Base-by-base conservation (phyloP, 805 yeast genomes). In the Metschnikowia reukaufii region DNA sequence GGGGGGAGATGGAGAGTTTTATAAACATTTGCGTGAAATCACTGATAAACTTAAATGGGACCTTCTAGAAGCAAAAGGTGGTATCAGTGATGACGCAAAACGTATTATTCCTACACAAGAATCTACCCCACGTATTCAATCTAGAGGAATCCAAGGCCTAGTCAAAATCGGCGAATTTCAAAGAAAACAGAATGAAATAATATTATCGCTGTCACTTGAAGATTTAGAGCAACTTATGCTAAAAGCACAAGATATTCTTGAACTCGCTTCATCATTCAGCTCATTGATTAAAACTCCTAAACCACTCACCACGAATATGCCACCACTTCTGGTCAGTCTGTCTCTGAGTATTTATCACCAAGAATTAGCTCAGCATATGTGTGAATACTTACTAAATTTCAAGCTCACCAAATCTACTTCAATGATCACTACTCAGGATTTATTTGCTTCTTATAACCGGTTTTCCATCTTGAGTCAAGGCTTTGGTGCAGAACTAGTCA, bases 281-380 rank as follows among this genome's bases (percentile, higher is more conserved):
- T 36, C 50, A n/a, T 27, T 55, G 23, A 34, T 55, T 20, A 51
- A 55, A 39, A 45, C 35, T 13, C 42, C 42, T 6, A 29, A 27
- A 4, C 8, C 27, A 15, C n/a, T 25, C n/a, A 9, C 29, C 16
- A 6, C 37, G 8, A 40, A 39, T n/a, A 40, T 54, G 12, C 56
- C 66, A 2, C 67, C 70, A 40, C 56, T 78, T 52, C 55, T 66
- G 48, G 68, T 69, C 61, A 51, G 63, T 51, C 68, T 64, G 47
- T 57, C 51, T 1, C 66, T 73, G 5, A 47, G 59, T 12, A 55
- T 75, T n/a, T 79, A 77, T 49, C 66, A 77, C 23, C 80, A 81
- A 48, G 96, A 89, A 57, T 67, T 89, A 15, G 79, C 97, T 0
- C 74, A 96, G 44, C 91, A 88, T 58, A 61, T 92, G 2, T 83